Base-by-base conservation (phyloP, 805 yeast species). In the Lipomyces chichibuensis region DNA sequence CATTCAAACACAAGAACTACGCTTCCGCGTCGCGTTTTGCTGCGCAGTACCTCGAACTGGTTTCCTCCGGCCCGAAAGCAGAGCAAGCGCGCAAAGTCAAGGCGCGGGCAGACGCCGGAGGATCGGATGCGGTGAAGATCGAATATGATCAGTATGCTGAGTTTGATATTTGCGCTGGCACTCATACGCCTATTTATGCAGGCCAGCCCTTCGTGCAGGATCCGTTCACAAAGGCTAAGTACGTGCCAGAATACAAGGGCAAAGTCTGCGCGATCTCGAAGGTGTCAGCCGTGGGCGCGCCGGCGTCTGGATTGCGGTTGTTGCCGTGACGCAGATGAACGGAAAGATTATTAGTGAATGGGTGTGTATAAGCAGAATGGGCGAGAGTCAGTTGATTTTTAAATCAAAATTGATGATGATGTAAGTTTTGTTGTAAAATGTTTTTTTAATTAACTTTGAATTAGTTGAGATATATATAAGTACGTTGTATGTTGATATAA, bases 131-230 rank as follows among this genome's bases (percentile, higher is more conserved):
- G 2, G 83, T 93, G 69, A 95, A 92, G 75, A 86, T 93, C 73
- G 96, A 94, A 76, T 95, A 92, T 76, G 97, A 95, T 77, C 96
- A 93, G 64, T 90, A 87, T 77, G 94, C 96, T 2, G 92, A 90
- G 65, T 93, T 93, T 77, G 95, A 90, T 60, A 88, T 95, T 65
- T 95, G 98, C 82, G 90, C 96, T 20, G 84, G 89, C 17, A 87
- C 97, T 23, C 85, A 84, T 75, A 90, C 97, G 7, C 99, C 99
- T 60, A 91, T 95, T 65, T 94, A 93, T 79, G 84, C 84, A 72
- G 95, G 92, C 20, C 80, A 88, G 37, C 88, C 90, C 51, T 78
- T 75, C 52, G 92, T 85, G 37, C 74, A 84, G 33, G 98, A 95
- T 75, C 91, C 96, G 20, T 81, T 96, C 72, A 92, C 96, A 29